Base-by-base conservation (phyloP, 2,329 filamentous ascomycete species). In the Chrysoporthe austroafricana region DNA sequence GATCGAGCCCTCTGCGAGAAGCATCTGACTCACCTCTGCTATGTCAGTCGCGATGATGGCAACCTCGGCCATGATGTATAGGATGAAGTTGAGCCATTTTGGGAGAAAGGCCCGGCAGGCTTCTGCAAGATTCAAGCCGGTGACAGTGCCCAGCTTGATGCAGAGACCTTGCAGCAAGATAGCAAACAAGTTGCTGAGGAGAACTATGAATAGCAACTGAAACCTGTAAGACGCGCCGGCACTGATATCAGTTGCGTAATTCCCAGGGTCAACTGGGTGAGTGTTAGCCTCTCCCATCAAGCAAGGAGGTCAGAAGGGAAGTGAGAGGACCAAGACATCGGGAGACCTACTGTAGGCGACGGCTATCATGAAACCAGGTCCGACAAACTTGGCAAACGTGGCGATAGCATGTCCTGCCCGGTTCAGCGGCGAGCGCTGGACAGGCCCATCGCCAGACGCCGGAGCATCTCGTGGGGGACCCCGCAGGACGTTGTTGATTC, bases 41-140 rank as follows among this genome's bases (percentile, higher is more conserved):
- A 92, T 87, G 75, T 92, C 90, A 0, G 90, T 92, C 0, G 90
- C 90, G 64, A 92, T 88, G 67, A 92, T 92, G 69, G 90, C 89
- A 4, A 84, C 79, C 76, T 92, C 90, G 1, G 89, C 86, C 70
- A 92, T 79, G 26, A 83, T 76, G 73, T 91, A 92, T 3, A 92
- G 79, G 21, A 82, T 73, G 57, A 85, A 83, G 70, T 88, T 90
- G 66, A 91, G 74, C 90, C 89, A 92, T 71, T 80, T 80, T 1
- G 90, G 90, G 16, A 91, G 81, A 74, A 89, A 88, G 9, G 83
- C 86, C 44, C 89, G 84, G 72, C 88, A 91, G 11, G 88, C 88
- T 70, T 90, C 84, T 1, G 90, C 88, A 16, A 92, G 81, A 72
- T 91, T 89, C 62, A 91, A 78, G 1, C 90, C 90, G 1, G 86